These are phyloP conservation scores for Camelina laxa DNA, from an alignment of 345 rosid species.

Conservation along the genomic window DNA sequence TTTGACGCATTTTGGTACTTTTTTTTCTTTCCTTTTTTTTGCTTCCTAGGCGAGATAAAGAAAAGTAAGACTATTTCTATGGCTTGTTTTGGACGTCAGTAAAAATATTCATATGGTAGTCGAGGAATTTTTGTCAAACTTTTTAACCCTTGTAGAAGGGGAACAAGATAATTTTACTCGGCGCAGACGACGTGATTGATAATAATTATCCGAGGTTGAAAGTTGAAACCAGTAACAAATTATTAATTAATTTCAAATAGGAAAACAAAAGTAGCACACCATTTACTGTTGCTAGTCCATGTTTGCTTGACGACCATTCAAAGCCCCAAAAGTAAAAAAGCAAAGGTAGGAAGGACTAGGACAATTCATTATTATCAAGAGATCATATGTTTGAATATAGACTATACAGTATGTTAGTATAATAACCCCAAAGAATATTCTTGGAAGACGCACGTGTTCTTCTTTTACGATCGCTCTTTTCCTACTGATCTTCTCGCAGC, in stretches of 20 bases:
- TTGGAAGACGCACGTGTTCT: slow-evolving; percentile 29
- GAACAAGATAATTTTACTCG: background rate
- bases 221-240: background rate
- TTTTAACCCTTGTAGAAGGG: slow-evolving; percentile 1
- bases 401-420: too few species aligned
- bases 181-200: slow-evolving; percentile 28
- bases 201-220: slow-evolving; percentile 16
- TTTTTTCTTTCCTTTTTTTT: background rate
- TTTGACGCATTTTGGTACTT: background rate
- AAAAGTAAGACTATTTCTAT: background rate
- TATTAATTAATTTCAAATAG: background rate
- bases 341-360: background rate
- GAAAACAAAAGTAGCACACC: slow-evolving; percentile 34
- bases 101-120: slow-evolving; percentile 6
- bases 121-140: slow-evolving; percentile 16
- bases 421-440: background rate
- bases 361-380: background rate
- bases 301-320: slow-evolving; percentile 42
- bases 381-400: slow-evolving; percentile 17
- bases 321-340: slow-evolving; percentile 2
- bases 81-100: background rate
- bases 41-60: background rate
- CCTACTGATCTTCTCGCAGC: background rate
- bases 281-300: slow-evolving; percentile 40
- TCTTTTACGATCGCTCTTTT: background rate